These are phyloP conservation scores for Myxozyma melibiosi DNA, from an alignment of 805 yeast species.

Conservation along the genomic window DNA sequence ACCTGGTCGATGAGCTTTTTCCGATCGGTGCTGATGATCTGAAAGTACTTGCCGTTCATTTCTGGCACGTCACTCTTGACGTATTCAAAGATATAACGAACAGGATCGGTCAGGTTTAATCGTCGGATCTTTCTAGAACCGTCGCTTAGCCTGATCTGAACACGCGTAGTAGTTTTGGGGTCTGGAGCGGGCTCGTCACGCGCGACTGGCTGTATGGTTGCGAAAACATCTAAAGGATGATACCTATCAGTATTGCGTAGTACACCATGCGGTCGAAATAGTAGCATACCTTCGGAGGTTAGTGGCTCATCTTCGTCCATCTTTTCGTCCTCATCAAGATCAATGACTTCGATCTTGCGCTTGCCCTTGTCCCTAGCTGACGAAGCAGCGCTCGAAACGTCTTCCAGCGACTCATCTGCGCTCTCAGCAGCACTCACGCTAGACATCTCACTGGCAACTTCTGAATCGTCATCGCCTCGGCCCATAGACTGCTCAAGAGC, in stretches of 20 bases:
- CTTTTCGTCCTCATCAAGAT: conserved; percentile 34
- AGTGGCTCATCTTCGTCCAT: conserved; percentile 21
- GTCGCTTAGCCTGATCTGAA: conserved; percentile 85
- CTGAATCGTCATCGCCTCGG: conserved; percentile 35
- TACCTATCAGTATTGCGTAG: neutral
- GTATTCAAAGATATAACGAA: conserved; percentile 61
- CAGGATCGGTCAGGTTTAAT: conserved; percentile 61
- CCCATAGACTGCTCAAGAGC: conserved; percentile 71
- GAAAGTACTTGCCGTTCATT: conserved; percentile 54
- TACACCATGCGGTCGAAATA: neutral
- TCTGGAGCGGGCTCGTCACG: conserved; percentile 67
- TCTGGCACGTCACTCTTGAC: conserved; percentile 61
- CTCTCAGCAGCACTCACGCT: conserved; percentile 39
- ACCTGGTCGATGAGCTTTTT: conserved; percentile 58
- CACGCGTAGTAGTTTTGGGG: conserved; percentile 62
- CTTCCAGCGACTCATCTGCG: conserved; percentile 21
- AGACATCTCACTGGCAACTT: conserved; percentile 40
- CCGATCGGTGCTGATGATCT: conserved; percentile 48
- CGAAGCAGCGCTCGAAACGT: conserved; percentile 18
- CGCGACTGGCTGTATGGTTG: conserved; percentile 52
- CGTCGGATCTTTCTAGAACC: conserved; percentile 81
- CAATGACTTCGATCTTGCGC: conserved; percentile 37
- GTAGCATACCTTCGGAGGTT: conserved; percentile 7
- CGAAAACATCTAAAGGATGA: conserved; percentile 42
- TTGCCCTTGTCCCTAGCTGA: conserved; percentile 22